Evolutionary conservation across 176 grass and related monocot species (phyloP).

Genomic region (Carex parvula): DNA sequence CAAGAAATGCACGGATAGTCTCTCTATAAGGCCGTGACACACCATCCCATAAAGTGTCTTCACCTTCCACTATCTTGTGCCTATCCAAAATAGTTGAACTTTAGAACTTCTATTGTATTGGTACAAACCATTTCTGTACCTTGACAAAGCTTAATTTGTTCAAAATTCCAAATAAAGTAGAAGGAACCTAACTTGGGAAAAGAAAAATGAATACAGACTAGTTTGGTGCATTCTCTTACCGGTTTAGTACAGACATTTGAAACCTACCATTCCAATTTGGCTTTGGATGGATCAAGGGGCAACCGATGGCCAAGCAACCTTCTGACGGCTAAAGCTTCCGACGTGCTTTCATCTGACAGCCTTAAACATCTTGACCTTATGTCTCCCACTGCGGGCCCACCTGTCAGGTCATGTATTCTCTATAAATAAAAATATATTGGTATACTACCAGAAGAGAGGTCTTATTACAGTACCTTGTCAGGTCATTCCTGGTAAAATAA

Average conservation of each 20-base stretch:
- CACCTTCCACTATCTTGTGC: conserved; percentile 87
- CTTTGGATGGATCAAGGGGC: conserved; percentile 66
- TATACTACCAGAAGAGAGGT: neutral
- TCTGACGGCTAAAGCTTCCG: conserved; percentile 79
- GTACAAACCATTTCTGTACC: neutral
- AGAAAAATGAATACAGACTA: neutral
- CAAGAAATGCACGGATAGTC: conserved; percentile 89
- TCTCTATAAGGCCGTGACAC: conserved; percentile 91
- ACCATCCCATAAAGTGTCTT: conserved; percentile 85
- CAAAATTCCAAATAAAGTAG: neutral
- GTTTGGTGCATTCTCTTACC: neutral
- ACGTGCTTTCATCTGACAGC: conserved; percentile 91
- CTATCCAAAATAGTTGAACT: conserved; percentile 36
- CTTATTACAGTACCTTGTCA: neutral
- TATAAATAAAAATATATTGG: neutral
- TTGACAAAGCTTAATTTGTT: neutral
- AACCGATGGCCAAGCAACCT: conserved; percentile 90
- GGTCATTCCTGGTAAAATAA: neutral
- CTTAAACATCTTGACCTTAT: conserved; percentile 98
- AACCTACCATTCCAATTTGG: conserved; percentile 76
- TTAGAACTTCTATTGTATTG: neutral
- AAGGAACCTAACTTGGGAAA: conserved; percentile 17
- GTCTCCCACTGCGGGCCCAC: conserved; percentile 92
- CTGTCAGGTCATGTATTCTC: conserved; percentile 30
- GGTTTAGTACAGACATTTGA: neutral